Evolutionary conservation across 2,329 filamentous ascomycete genomes (phyloP).

Genomic region (Hirsutella thompsonii): DNA sequence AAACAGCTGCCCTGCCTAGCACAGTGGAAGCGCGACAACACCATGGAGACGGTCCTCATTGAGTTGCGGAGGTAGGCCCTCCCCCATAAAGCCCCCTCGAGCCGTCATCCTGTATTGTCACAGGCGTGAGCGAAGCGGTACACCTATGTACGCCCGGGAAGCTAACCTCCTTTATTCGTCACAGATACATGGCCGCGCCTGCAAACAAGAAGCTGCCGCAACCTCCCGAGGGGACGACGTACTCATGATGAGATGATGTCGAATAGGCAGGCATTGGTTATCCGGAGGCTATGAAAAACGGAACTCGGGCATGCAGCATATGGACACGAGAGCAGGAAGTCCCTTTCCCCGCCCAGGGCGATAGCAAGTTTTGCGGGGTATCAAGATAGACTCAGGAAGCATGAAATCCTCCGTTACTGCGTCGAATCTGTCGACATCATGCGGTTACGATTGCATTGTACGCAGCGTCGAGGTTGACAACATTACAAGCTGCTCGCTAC

Average conservation of each 20-base stretch:
- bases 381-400: too few species aligned
- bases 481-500: too few species aligned
- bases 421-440: too few species aligned
- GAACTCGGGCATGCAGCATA: too few species aligned
- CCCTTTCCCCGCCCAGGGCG: too few species aligned
- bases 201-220: constrained; percentile 92
- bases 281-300: neutral
- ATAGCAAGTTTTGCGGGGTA: too few species aligned
- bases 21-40: constrained; percentile 86
- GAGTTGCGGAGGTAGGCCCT: constrained; percentile 58
- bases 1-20: constrained; percentile 72
- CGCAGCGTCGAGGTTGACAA: too few species aligned
- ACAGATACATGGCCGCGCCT: constrained; percentile 82
- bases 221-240: constrained; percentile 67
- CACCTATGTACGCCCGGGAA: too few species aligned
- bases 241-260: constrained; percentile 15
- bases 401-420: too few species aligned
- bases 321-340: too few species aligned
- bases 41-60: constrained; percentile 87
- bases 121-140: too few species aligned
- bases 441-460: too few species aligned
- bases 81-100: neutral
- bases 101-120: neutral
- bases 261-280: neutral
- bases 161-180: neutral